Base-by-base conservation (phyloP, 306 rosid genomes). In the Quercus aquifolioides region DNA sequence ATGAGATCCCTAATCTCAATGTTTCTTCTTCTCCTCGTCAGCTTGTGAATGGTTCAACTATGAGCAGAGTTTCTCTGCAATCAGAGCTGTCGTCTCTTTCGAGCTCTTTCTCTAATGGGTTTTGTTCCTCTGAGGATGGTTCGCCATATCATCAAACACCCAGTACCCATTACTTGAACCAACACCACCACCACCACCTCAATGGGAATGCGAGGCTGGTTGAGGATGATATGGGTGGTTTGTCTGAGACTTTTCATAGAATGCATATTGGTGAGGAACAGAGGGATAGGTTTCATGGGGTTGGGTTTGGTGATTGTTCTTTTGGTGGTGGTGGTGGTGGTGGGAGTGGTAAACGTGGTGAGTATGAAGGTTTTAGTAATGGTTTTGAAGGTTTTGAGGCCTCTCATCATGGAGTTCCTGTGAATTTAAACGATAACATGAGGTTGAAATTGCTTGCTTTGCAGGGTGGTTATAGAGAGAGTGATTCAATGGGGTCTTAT, bases 241-340 rank as follows among this genome's bases (percentile, higher is more conserved):
- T 90, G 71, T 18, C 83, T 73, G 68, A 73, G 10, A 80, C 76
- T 78, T 86, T 86, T 58, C 59, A 18, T 8, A 72, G 85, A 38
- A 73, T 89, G 87, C 83, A 75, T 54, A 67, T 87, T 55, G 30
- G 76, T 23, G 87, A 87, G 30, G 84, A 73, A 55, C 84, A 55
- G 35, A 77, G 67, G 41, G 72, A 76, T 57, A 76, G 76, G 9
- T 38, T 55, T 51, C 25, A 62, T 74, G 75, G 81, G 51, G 59
- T 62, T 71, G 81, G 78, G n/a, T 69, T 76, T 55, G 74, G 78
- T 56, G 21, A 62, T 55, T 73, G 65, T 7, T 70, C 67, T 76
- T 73, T 75, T 4, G 85, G 83, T 75, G 78, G 68, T 3, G 85
- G 83, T 75, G 78, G 68, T 3, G 77, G 67, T 11, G 71, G 9